Evolutionary conservation across 768 basidiomycete genomes (phyloP), one percentile per base, ranked within the genome.

Genomic region (Hortiboletus campestris): DNA sequence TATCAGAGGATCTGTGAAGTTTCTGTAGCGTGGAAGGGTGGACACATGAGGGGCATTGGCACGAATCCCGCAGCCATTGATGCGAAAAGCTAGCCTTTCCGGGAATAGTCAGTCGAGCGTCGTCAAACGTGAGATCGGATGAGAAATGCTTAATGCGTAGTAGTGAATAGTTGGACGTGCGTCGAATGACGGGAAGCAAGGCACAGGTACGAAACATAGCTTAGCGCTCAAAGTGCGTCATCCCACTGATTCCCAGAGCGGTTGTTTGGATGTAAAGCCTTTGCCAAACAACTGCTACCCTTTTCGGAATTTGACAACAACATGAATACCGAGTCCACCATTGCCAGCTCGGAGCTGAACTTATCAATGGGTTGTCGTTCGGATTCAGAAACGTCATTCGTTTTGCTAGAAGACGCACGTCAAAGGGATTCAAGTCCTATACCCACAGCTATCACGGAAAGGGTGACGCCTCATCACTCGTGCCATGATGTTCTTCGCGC

Each of bases 11-110:
- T 47, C 81, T 74, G 64, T 85, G 84, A 0, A 93, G 75, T 63
- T 91, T 91, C 70, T 98, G 95, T 3, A 72, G 75, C 0, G 88
- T 93, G 4, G 84, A 81, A 0, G 90, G 86, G 62, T 97, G 90
- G 10, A 95, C 70, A 59, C 89, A 94, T 2, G 73, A 63, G 0
- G 82, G 72, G 40, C 88, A 92, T 54, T 81, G 83, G 62, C 94
- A 97, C 0, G 89, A 81, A 64, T 98, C 94, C 22, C 94, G 84
- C 11, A 98, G 80, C 86, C 91, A 94, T 51, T 84, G 71, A 63
- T 81, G 85, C 0, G 89, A 80, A 60, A 91, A 84, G 11, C 72
- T 66, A 28, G 76, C 62, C 19, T 74, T 72, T 12, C 85, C 49
- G 7, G 64, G 61, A 43, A 70, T 49, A n/a, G 41, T 61, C 32